Conservation (phyloP, 2,329 filamentous ascomycete species). For the Scedosporium apiospermum region DNA sequence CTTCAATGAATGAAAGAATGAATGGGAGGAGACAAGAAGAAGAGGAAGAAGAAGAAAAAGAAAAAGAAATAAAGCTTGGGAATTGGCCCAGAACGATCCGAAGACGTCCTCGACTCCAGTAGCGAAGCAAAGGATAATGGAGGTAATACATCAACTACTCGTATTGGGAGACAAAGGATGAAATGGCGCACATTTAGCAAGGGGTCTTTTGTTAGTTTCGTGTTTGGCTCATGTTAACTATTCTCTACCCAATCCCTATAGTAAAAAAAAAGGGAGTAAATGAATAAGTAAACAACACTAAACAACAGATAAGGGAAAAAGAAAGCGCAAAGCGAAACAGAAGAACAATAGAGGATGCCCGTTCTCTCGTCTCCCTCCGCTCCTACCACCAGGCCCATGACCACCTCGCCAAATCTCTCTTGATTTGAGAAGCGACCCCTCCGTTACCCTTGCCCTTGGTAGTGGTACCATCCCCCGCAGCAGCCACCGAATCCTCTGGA, state of each 20-base stretch:
- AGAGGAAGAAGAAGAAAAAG: no score
- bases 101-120: no score
- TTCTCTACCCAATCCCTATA: not conserved
- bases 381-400: constrained; percentile 11
- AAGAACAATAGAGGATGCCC: no score
- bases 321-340: no score
- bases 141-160: no score
- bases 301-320: not conserved
- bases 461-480: not conserved
- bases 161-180: no score
- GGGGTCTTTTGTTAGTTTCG: not conserved
- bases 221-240: not conserved
- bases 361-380: not conserved
- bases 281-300: not conserved
- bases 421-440: not conserved
- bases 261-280: not conserved
- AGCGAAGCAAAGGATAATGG: no score
- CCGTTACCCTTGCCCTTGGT: not conserved
- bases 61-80: no score
- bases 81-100: no score
- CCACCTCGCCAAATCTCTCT: constrained; percentile 10
- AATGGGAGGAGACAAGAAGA: no score
- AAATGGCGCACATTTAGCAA: not conserved
- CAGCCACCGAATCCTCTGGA: not conserved
- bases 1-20: no score